Conservation (phyloP, 2,329 filamentous ascomycete species). For the Venturia nashicola region DNA sequence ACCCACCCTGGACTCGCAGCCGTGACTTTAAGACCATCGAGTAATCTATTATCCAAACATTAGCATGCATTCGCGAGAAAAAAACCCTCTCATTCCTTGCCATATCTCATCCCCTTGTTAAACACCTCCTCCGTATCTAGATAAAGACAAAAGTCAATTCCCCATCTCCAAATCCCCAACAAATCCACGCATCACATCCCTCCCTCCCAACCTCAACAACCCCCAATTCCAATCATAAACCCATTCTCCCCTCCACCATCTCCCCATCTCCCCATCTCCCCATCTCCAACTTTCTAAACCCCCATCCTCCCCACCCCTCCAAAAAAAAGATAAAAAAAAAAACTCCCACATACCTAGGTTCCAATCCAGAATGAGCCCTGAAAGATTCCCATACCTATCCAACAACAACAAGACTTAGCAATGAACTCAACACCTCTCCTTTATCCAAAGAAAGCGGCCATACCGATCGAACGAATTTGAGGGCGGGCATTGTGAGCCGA, state of each 20-base stretch:
- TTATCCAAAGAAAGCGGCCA: constrained; percentile 15
- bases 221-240: too few relatives aligned
- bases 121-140: too few relatives aligned
- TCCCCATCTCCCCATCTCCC: too few relatives aligned
- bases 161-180: too few relatives aligned
- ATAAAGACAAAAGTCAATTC: too few relatives aligned
- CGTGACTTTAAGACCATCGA: constrained; percentile 41
- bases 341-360: constrained; percentile 55
- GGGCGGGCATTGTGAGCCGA: constrained; percentile 20
- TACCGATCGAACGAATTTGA: constrained; percentile 55
- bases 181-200: too few relatives aligned
- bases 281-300: too few relatives aligned
- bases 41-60: constrained; percentile 19
- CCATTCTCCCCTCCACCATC: too few relatives aligned
- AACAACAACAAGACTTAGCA: constrained; percentile 10
- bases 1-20: constrained; percentile 54
- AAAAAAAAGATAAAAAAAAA: constrained; percentile 1
- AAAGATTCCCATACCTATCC: constrained; percentile 73
- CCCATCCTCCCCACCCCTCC: too few relatives aligned
- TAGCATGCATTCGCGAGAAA: background rate
- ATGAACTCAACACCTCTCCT: background rate
- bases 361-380: constrained; percentile 71
- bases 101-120: too few relatives aligned
- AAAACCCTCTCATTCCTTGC: too few relatives aligned
- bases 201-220: too few relatives aligned